Percentiles rank a stretch among this genome's conserved stretches.
phyloP scores from a whole-genome alignment of 2,329 filamentous ascomycete genomes.

The Aspergillus pseudoviridinutans region DNA sequence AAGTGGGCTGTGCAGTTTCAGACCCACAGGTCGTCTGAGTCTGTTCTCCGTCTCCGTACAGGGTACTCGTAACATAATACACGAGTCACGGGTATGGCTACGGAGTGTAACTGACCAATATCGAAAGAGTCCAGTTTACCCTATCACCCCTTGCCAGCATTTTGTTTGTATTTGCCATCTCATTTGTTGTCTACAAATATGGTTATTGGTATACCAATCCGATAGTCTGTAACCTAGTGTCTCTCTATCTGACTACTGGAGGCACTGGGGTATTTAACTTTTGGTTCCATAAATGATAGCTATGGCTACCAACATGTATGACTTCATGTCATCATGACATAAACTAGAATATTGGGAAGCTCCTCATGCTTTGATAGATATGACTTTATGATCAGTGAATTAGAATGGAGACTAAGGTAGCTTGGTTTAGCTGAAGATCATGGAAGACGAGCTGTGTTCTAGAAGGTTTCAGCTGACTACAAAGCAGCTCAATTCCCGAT shows the following conservation, averaged over 20 bases:
- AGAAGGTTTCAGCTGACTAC: background rate
- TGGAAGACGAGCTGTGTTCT: background rate
- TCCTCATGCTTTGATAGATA: background rate
- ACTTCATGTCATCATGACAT: background rate
- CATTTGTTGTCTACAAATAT: no score
- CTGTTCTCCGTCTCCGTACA: background rate
- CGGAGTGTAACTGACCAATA: no score
- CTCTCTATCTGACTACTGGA: background rate
- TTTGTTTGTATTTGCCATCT: no score
- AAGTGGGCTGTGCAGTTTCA: conserved; percentile 4
- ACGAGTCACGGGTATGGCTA: background rate
- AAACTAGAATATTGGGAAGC: background rate
- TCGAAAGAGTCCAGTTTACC: no score
- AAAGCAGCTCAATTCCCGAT: no score
- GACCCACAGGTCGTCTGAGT: background rate
- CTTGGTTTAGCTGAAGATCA: background rate
- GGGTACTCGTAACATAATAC: background rate
- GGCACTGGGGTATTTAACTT: no score
- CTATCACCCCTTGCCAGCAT: no score
- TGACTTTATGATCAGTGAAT: background rate
- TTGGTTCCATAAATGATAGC: background rate
- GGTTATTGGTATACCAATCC: no score
- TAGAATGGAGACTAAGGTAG: background rate
- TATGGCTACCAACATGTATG: background rate
- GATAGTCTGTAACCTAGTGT: no score